Percentiles rank a stretch among this genome's conserved stretches.
Evolutionary conservation across 2,329 filamentous ascomycete species (phyloP).

Genomic region (Aspergillus floridensis): DNA sequence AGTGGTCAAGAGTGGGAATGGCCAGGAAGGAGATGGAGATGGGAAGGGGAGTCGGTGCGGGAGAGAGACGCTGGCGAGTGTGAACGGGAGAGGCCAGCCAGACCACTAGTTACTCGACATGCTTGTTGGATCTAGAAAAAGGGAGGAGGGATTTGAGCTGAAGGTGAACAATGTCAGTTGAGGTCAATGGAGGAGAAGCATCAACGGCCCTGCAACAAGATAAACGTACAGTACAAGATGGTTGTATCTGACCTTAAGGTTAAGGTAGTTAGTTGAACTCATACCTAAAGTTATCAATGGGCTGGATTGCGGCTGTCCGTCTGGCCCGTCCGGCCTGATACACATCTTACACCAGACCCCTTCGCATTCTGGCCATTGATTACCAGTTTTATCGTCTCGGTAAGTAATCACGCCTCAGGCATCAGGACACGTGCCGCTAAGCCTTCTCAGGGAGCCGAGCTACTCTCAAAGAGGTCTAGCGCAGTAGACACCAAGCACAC

Average conservation of each 20-base stretch:
- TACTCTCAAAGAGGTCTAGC: slow-evolving; percentile 28
- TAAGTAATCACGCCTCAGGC: slow-evolving; percentile 3
- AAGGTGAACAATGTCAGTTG: not conserved
- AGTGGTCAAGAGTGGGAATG: slow-evolving; percentile 13
- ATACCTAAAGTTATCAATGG: not conserved
- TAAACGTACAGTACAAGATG: not conserved
- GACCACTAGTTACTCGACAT: slow-evolving; percentile 20
- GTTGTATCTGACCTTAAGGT: not conserved
- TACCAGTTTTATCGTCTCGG: not conserved
- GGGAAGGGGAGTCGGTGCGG: slow-evolving; percentile 10
- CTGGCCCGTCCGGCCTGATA: not conserved
- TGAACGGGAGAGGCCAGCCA: slow-evolving; percentile 21
- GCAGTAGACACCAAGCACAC: slow-evolving; percentile 2
- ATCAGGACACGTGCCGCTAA: not conserved
- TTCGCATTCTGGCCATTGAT: not conserved
- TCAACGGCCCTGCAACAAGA: not conserved
- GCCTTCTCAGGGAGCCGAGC: not conserved
- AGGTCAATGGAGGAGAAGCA: too few relatives aligned
- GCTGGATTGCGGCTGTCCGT: not conserved
- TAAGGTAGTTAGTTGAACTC: too few relatives aligned
- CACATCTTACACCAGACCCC: not conserved
- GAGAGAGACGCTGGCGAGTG: slow-evolving; percentile 16
- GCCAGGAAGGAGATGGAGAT: slow-evolving; percentile 1
- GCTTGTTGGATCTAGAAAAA: slow-evolving; percentile 12
- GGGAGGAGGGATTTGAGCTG: not conserved